Evolutionary conservation across 2,329 filamentous ascomycete species (phyloP), one percentile per base, ranked within the genome.

Genomic region (Penicillium polonicum): DNA sequence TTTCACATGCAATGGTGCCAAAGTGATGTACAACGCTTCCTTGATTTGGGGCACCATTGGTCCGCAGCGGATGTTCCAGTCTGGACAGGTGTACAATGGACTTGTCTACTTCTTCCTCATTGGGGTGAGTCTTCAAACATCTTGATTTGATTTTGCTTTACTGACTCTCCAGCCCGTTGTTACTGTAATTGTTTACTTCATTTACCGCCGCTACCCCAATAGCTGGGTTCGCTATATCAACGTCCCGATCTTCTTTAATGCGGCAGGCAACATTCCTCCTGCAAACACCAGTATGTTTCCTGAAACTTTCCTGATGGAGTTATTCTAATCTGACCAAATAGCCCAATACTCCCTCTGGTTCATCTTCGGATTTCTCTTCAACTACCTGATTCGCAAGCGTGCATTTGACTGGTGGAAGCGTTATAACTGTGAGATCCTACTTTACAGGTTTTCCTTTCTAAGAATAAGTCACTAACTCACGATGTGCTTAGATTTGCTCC

Each of bases 11-110:
- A 65, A 64, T n/a, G 67, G 67, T 4, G 55, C 70, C 48, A 73
- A 73, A 57, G 70, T 72, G 2, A 67, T 72, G 36, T 73, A 72
- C 54, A 72, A 71, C 31, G 68, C 70, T 5, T 70, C 68, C 17
- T 42, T 72, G 3, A 72, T 73, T 42, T 73, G 70, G 70, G 71
- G 71, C 5, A 70, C 68, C 3, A 71, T 73, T 52, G 71, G 71
- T 4, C 71, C 71, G 1, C 69, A 70, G 46, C 57, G 70, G 21
- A 70, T 72, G 67, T 72, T 72, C 49, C 68, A 70, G 25, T 49
- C 62, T 4, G 70, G 70, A 2, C 69, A 71, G 44, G 58, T 68
- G 1, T 73, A 73, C 56, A 67, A 69, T 35, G 63, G 60, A 3
- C 64, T 68, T 12, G 65, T 72, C 45, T 72, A 71, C 48, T 73